These are phyloP conservation scores for Lunularia cruciata DNA, from an alignment of 225 moss, liverwort and hornwort genomes.

Conservation along the genomic window DNA sequence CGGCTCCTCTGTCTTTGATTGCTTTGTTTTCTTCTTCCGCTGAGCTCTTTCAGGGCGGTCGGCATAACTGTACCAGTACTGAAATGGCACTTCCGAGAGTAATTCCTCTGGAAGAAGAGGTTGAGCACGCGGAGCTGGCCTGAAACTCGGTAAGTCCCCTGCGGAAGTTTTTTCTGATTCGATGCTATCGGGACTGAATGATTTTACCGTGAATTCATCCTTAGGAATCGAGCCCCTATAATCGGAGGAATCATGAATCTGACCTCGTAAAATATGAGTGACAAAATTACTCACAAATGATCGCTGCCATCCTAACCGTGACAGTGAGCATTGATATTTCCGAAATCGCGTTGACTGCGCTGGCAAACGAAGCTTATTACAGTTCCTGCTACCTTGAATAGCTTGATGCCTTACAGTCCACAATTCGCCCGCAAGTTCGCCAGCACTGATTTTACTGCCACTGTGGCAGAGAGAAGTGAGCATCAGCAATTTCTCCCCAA, in stretches of 20 bases:
- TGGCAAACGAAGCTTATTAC: not conserved
- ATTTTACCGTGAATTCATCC: not conserved
- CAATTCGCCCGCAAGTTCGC: not conserved
- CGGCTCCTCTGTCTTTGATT: slow-evolving; percentile 13
- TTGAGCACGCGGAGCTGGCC: slow-evolving; percentile 24
- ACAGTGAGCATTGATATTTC: not conserved
- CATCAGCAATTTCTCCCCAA: not conserved
- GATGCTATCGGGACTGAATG: not conserved
- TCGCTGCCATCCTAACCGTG: not conserved
- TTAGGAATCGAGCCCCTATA: not conserved
- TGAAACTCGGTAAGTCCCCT: slow-evolving; percentile 25
- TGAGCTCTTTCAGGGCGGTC: slow-evolving; percentile 30
- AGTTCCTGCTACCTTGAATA: not conserved
- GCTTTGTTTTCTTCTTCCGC: slow-evolving; percentile 25
- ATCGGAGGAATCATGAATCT: not conserved
- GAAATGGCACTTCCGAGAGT: slow-evolving; percentile 36
- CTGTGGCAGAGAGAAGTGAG: slow-evolving; percentile 9
- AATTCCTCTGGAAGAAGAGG: slow-evolving; percentile 24
- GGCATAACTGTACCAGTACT: slow-evolving; percentile 46
- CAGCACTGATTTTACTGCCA: slow-evolving; percentile 3
- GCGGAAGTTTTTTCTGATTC: not conserved
- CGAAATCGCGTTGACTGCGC: not conserved
- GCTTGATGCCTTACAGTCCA: not conserved
- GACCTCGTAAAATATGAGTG: not conserved
- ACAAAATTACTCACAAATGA: not conserved